phyloP scores from a whole-genome alignment of 306 rosid species.

The Ochetophila trinervis region DNA sequence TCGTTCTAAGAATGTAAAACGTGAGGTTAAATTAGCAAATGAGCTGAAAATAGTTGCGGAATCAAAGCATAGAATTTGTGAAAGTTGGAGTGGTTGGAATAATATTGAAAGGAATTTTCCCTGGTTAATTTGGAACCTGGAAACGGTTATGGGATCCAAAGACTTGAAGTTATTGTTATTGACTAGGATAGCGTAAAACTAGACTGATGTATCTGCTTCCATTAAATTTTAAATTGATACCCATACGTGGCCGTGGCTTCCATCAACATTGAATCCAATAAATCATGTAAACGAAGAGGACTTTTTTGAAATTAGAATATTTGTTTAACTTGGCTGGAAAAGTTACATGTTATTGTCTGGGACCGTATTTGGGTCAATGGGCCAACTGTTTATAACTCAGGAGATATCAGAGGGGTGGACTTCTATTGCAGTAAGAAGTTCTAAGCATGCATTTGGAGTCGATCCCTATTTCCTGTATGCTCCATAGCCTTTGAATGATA shows the following conservation, averaged over 20 bases:
- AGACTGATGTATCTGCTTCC: too few relatives aligned
- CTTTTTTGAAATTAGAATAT: background rate
- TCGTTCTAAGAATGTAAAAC: too few relatives aligned
- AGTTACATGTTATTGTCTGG: background rate
- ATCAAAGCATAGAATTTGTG: background rate
- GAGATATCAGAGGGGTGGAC: too few relatives aligned
- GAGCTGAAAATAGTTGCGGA: too few relatives aligned
- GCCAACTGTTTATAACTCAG: background rate
- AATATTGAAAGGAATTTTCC: background rate
- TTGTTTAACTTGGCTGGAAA: background rate
- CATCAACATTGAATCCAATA: background rate
- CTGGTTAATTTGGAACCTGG: background rate
- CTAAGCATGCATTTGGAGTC: too few relatives aligned
- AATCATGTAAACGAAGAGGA: background rate
- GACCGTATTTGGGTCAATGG: background rate
- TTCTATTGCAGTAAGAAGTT: too few relatives aligned
- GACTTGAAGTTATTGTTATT: background rate
- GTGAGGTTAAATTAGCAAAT: too few relatives aligned
- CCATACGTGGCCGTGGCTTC: background rate
- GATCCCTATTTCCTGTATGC: too few relatives aligned
- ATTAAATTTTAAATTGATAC: background rate
- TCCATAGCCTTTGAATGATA: too few relatives aligned
- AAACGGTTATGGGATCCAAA: background rate
- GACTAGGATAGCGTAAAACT: too few relatives aligned
- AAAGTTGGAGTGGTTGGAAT: background rate